A percentile compares a stretch with the other conserved stretches of the same genome.
Conservation (phyloP, 2,329 filamentous ascomycete genomes). For the Botrytis tulipae region DNA sequence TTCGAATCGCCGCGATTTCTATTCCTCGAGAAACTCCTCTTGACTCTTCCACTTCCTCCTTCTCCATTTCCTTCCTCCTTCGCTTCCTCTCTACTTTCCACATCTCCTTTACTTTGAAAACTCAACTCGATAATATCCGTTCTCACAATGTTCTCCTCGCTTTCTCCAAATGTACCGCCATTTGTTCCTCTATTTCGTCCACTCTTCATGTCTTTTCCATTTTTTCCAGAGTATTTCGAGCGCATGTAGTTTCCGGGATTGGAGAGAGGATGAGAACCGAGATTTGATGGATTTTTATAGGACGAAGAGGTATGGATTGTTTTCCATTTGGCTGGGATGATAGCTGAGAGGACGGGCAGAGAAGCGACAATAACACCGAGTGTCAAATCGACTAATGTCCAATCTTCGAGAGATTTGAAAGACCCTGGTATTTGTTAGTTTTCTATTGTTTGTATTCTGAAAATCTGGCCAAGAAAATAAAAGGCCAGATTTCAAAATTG, state of each 20-base stretch:
- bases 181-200: neutral
- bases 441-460: too few species aligned
- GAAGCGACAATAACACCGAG: constrained; percentile 40
- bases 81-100: neutral
- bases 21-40: neutral
- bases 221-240: neutral
- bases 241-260: neutral
- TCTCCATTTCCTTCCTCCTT: neutral
- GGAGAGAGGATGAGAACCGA: neutral
- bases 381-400: constrained; percentile 39
- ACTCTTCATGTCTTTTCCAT: neutral
- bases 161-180: constrained; percentile 12
- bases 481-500: neutral
- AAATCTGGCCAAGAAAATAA: neutral
- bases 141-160: constrained; percentile 28
- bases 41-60: neutral
- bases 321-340: constrained; percentile 24
- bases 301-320: neutral
- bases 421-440: neutral
- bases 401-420: constrained; percentile 36
- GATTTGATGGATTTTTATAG: neutral
- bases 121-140: constrained; percentile 27
- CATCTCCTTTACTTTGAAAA: constrained; percentile 20
- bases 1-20: neutral
- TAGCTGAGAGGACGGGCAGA: constrained; percentile 40